Conservation (phyloP, 2,329 filamentous ascomycete genomes). For the Apiospora arundinis region DNA sequence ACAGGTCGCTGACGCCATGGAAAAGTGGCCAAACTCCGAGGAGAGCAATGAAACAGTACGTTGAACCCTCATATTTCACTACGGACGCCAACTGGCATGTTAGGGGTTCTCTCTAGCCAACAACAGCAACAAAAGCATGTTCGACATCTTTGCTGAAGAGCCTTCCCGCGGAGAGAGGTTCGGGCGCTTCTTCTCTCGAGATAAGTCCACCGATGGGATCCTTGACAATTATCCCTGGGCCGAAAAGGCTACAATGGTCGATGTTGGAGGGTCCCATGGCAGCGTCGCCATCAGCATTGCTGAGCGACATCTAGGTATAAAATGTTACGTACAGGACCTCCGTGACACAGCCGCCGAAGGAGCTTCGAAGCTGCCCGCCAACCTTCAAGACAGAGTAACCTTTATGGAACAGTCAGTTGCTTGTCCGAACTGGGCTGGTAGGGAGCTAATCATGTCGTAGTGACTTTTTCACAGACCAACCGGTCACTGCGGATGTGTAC, state of each 20-base stretch:
- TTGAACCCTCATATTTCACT: too few species aligned
- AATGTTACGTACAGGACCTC: slow-evolving; percentile 39
- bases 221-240: slow-evolving; percentile 39
- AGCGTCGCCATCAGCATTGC: slow-evolving; percentile 26
- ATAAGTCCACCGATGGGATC: neutral
- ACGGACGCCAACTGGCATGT: too few species aligned
- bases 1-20: neutral
- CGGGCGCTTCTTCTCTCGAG: neutral
- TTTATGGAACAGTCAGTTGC: neutral
- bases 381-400: neutral
- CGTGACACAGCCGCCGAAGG: slow-evolving; percentile 22
- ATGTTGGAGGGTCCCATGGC: slow-evolving; percentile 31
- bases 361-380: slow-evolving; percentile 10
- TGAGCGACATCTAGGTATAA: slow-evolving; percentile 22
- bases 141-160: neutral
- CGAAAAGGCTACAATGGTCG: slow-evolving; percentile 52
- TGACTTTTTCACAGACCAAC: neutral
- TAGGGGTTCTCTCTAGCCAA: neutral
- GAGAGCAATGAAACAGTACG: slow-evolving; percentile 1
- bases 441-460: neutral
- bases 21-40: neutral
- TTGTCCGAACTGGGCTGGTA: neutral
- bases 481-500: neutral
- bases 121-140: neutral
- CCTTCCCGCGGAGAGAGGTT: neutral